Conservation (phyloP, 2,329 filamentous ascomycete species). For the Botrytis fabae region DNA sequence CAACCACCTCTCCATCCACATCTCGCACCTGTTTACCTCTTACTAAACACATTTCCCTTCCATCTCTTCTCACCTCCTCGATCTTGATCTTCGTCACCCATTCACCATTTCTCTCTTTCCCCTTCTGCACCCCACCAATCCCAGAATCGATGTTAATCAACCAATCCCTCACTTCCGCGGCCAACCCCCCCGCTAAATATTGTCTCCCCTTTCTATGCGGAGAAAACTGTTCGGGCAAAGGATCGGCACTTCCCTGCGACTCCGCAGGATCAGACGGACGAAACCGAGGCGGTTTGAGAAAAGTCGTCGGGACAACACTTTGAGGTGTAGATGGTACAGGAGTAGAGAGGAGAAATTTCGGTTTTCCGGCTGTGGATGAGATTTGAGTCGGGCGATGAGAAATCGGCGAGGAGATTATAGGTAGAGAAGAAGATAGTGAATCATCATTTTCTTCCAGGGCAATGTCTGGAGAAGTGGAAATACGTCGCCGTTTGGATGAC, state of each 20-base stretch:
- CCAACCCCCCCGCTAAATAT: constrained; percentile 51
- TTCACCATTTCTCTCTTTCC: constrained; percentile 28
- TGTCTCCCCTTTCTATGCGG: constrained; percentile 52
- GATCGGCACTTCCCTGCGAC: constrained; percentile 34
- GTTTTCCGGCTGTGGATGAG: constrained; percentile 32
- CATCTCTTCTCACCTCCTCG: constrained; percentile 35
- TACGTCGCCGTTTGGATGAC: constrained; percentile 36
- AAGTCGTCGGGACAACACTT: constrained; percentile 26
- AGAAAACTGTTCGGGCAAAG: constrained; percentile 54
- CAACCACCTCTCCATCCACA: constrained; percentile 24
- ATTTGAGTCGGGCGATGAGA: constrained; percentile 26
- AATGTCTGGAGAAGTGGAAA: constrained; percentile 30
- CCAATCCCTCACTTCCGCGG: constrained; percentile 51
- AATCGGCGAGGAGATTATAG: constrained; percentile 35
- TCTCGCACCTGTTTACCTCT: constrained; percentile 33
- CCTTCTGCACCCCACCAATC: not conserved
- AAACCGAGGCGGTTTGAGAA: constrained; percentile 41
- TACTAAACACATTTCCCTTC: constrained; percentile 37
- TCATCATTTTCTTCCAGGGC: constrained; percentile 22
- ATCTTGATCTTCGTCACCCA: constrained; percentile 39
- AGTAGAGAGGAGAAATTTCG: constrained; percentile 38
- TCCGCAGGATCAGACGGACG: constrained; percentile 35
- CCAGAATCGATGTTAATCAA: constrained; percentile 46
- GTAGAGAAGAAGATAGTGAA: constrained; percentile 29
- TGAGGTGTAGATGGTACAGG: constrained; percentile 31